Conservation (phyloP, 2,329 filamentous ascomycete genomes). For the Botrytis fabae region DNA sequence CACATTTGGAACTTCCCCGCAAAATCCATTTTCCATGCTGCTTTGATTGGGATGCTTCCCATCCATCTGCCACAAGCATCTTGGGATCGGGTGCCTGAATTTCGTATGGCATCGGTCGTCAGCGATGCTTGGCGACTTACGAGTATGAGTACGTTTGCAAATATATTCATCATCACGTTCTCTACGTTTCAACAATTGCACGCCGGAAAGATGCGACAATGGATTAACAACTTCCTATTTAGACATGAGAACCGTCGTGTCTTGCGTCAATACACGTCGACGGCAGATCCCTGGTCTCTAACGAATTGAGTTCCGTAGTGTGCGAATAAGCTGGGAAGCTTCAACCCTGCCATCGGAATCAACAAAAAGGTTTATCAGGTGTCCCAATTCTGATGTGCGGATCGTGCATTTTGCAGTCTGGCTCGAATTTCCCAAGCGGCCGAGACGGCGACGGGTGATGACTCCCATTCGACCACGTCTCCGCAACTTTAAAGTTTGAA, state of each 20-base stretch:
- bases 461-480: slow-evolving; percentile 3
- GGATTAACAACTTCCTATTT: background rate
- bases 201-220: background rate
- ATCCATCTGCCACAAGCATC: too few relatives aligned
- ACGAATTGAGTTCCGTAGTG: slow-evolving; percentile 1
- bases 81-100: background rate
- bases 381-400: background rate
- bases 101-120: background rate
- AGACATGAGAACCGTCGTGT: background rate
- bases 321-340: background rate
- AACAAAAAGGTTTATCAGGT: background rate
- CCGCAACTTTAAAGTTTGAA: slow-evolving; percentile 18
- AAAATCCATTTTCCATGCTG: background rate
- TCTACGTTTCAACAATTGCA: background rate
- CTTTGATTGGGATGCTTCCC: background rate
- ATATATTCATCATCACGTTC: background rate
- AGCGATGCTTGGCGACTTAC: slow-evolving; percentile 5
- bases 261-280: background rate
- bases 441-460: background rate
- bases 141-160: slow-evolving; percentile 11
- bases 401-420: too few relatives aligned
- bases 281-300: background rate
- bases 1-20: background rate
- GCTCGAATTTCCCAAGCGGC: background rate
- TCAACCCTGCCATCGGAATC: background rate